Percentiles rank a stretch among this genome's conserved stretches.
These are phyloP conservation scores for Chaetoceros muelleri DNA, from an alignment of 108 stramenopile genomes.

Conservation along the genomic window DNA sequence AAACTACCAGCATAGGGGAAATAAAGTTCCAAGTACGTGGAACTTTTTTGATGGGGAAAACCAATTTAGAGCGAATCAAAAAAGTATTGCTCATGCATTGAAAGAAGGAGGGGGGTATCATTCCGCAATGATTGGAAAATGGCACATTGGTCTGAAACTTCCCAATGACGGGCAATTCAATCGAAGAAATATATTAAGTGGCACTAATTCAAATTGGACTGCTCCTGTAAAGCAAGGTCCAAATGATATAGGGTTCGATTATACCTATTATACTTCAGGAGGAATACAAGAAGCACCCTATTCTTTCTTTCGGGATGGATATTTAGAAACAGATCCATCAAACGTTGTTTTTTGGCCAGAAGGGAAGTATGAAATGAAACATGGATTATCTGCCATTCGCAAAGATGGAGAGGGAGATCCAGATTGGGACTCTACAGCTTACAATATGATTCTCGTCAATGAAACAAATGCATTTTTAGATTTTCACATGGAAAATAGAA, in stretches of 20 bases:
- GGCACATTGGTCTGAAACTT: background rate
- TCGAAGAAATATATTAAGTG: background rate
- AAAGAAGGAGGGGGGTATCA: background rate
- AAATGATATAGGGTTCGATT: background rate
- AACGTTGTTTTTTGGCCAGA: no score
- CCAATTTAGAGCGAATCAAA: background rate
- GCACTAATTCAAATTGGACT: background rate
- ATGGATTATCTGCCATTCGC: no score
- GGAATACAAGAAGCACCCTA: conserved; percentile 1
- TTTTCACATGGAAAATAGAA: no score
- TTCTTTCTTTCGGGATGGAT: no score
- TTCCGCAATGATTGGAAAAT: background rate
- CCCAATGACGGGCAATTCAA: background rate
- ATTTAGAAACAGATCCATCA: no score
- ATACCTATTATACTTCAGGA: background rate
- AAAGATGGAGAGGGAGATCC: no score
- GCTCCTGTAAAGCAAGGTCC: background rate
- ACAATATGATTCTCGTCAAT: no score
- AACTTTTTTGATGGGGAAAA: background rate
- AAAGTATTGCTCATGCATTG: background rate
- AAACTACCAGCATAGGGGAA: background rate
- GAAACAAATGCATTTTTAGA: no score
- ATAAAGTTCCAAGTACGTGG: background rate
- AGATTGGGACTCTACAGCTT: no score
- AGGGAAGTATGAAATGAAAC: no score